A percentile compares a stretch with the other conserved stretches of the same genome.
Conservation (phyloP, 1,139 yeast species). For the Nadsonia commutata region DNA sequence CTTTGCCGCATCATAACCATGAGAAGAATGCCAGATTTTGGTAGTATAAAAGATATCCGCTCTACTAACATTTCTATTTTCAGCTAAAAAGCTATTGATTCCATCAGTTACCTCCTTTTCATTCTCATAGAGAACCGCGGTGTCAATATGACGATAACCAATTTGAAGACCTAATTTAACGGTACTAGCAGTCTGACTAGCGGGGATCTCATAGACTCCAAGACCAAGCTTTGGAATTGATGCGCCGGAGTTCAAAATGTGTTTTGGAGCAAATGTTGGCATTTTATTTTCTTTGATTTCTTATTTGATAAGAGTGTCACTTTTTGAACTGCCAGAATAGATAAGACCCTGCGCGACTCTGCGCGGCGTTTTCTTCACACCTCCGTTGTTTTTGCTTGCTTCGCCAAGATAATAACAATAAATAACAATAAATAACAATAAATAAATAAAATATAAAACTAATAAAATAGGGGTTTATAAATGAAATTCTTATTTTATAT, state of each 20-base stretch:
- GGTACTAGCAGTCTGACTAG: slow-evolving; percentile 24
- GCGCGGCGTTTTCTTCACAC: neutral
- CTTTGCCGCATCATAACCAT: slow-evolving; percentile 43
- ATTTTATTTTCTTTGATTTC: slow-evolving; percentile 1
- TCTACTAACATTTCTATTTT: slow-evolving; percentile 25
- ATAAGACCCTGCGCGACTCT: slow-evolving; percentile 1
- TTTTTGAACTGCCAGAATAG: neutral
- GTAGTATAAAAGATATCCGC: slow-evolving; percentile 59
- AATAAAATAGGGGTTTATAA: neutral
- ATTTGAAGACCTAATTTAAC: slow-evolving; percentile 38
- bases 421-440: neutral
- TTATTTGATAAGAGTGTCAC: neutral
- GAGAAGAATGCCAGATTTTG: slow-evolving; percentile 44
- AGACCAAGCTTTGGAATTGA: slow-evolving; percentile 43
- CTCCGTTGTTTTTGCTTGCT: neutral
- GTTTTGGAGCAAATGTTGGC: neutral
- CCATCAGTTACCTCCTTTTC: slow-evolving; percentile 40
- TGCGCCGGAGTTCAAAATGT: slow-evolving; percentile 20
- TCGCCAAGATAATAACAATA: neutral
- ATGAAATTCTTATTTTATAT: neutral
- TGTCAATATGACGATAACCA: slow-evolving; percentile 62
- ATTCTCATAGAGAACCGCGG: slow-evolving; percentile 45
- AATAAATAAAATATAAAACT: neutral
- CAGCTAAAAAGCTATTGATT: slow-evolving; percentile 30
- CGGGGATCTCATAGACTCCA: slow-evolving; percentile 40